Conservation (phyloP, 2,329 filamentous ascomycete species). For the Clonostachys byssicola region DNA sequence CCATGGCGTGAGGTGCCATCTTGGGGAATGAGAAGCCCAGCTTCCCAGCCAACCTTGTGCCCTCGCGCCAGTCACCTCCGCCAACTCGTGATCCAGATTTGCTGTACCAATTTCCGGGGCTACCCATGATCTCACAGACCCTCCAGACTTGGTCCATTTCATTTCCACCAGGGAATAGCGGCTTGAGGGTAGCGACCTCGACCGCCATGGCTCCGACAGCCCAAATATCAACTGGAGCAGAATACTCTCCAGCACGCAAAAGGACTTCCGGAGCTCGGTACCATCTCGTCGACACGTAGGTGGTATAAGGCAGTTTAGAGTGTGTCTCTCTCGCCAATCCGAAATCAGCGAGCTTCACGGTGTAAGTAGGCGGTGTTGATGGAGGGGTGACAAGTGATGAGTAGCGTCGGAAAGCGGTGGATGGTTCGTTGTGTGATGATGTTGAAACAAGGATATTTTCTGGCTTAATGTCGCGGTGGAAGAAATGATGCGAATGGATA, state of each 20-base stretch:
- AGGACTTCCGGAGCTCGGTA: constrained; percentile 96
- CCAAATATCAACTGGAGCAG: constrained; percentile 97
- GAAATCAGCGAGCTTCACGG: constrained; percentile 98
- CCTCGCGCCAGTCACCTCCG: constrained; percentile 96
- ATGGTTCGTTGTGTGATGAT: constrained; percentile 75
- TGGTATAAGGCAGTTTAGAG: constrained; percentile 94
- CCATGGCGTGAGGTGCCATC: constrained; percentile 97
- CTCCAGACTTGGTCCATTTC: constrained; percentile 99
- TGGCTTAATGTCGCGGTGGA: constrained; percentile 84
- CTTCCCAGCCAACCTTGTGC: constrained; percentile 87
- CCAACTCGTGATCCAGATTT: constrained; percentile 83
- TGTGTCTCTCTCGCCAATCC: constrained; percentile 96
- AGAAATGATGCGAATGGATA: constrained; percentile 95
- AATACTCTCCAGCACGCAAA: constrained; percentile 91
- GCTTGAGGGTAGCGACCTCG: constrained; percentile 93
- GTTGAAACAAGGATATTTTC: constrained; percentile 98
- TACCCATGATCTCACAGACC: constrained; percentile 98
- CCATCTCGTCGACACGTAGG: constrained; percentile 97
- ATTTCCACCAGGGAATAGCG: constrained; percentile 93
- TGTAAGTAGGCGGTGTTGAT: constrained; percentile 88
- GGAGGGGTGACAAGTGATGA: constrained; percentile 91
- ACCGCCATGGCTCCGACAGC: constrained; percentile 98
- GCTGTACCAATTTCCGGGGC: constrained; percentile 96
- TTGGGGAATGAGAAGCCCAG: constrained; percentile 98
- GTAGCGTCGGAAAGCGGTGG: constrained; percentile 86